phyloP scores from a whole-genome alignment of 1,139 yeast genomes.

The Barnettozyma hawaiiensis region DNA sequence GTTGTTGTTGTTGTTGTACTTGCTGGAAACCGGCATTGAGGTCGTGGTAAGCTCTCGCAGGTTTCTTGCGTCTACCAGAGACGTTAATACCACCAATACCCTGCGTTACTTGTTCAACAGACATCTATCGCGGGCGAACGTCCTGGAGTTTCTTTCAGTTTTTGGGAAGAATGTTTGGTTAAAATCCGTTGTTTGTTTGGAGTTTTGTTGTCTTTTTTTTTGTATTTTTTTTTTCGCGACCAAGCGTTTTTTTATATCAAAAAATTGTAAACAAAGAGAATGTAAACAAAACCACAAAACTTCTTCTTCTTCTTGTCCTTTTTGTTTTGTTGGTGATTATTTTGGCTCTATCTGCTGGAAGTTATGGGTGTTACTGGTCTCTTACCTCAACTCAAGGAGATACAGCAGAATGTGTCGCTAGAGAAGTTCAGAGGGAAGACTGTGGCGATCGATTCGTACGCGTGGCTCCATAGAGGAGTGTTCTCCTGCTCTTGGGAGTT shows the following conservation, averaged over 20 bases:
- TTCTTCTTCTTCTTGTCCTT: not conserved
- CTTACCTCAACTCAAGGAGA: conserved; percentile 65
- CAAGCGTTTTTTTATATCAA: not conserved
- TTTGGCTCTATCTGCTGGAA: not conserved
- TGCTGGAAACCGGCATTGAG: conserved; percentile 7
- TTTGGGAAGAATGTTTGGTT: too few species aligned
- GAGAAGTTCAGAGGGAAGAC: conserved; percentile 65
- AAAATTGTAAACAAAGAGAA: not conserved
- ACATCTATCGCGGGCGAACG: not conserved
- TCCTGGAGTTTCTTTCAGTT: not conserved
- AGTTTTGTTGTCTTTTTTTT: too few species aligned
- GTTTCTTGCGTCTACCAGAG: conserved; percentile 34
- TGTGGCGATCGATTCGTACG: conserved; percentile 89
- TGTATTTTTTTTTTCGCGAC: not conserved
- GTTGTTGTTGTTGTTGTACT: conserved; percentile 4
- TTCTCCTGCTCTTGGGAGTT: conserved; percentile 81
- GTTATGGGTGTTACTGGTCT: conserved; percentile 81
- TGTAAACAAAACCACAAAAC: not conserved
- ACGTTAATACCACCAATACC: conserved; percentile 4
- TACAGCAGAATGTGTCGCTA: conserved; percentile 56
- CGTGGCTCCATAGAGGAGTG: conserved; percentile 92
- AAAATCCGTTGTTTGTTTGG: too few species aligned
- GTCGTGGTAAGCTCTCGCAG: conserved; percentile 43
- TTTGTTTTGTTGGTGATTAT: too few species aligned
- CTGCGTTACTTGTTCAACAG: conserved; percentile 8